Evolutionary conservation across 2,329 filamentous ascomycete species (phyloP), one percentile per base, ranked within the genome.

Genomic region (Pyrenophora seminiperda): DNA sequence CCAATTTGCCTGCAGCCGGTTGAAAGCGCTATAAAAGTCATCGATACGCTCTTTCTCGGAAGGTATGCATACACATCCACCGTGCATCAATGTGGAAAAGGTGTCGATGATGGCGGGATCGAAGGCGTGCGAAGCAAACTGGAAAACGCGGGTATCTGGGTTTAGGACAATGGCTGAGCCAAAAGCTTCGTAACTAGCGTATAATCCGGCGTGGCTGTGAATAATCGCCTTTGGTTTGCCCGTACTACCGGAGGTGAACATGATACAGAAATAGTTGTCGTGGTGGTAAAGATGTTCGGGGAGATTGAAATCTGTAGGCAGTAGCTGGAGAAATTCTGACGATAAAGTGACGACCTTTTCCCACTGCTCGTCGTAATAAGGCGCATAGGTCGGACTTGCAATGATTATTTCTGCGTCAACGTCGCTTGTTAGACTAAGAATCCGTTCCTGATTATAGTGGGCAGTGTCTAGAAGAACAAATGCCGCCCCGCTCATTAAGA

Each of bases 401-500:
- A 60, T 11, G 32, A 34, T 15, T 34, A 34, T 34, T 17, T 34
- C 14, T 17, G 32, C 32, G 9, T 34, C 32, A 3, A 34, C 32
- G 15, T 34, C 32, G 13, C 3, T 34, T 34, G 32, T 9, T 34
- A 34, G 11, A 34, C 32, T 17, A 9, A 34, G 32, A 17, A 34
- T n/a, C 32, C 14, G 32, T 34, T 34, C 32, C 14, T 9, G 13
- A 34, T 34, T n/a, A 34, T 34, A 34, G 32, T 34, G 32, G 17
- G 20, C 38, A 67, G 64, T 46, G 31, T 57, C 50, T 3, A 58
- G 20, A 2, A 32, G 17, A 54, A 72, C 76, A 68, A 71, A 75
- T 3, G 72, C 73, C 29, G 63, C 71, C 1, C 75, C 75, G n/a
- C 74, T 70, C 48, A 77, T 77, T 38, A 77, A 53, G 7, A 65